A percentile compares a stretch with the other conserved stretches of the same genome.
Evolutionary conservation across 169 alveolate species (phyloP).

Genomic region (Cryptosporidium ryanae): DNA sequence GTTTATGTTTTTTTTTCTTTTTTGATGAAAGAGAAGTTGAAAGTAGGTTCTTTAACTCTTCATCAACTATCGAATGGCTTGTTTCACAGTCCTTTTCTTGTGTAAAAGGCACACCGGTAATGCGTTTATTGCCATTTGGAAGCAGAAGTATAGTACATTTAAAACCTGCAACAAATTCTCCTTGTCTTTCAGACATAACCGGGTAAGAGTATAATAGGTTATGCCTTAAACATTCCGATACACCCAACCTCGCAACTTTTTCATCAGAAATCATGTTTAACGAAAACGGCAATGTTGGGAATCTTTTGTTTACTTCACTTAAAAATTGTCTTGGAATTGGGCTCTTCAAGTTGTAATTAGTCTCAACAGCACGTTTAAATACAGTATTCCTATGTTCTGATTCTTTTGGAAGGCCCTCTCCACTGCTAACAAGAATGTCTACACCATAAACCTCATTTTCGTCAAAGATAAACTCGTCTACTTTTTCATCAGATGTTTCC

Average conservation of each 20-base stretch:
- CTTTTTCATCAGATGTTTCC: conserved; percentile 91
- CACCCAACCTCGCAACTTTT: conserved; percentile 89
- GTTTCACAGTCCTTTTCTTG: conserved; percentile 51
- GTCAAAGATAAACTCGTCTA: conserved; percentile 93
- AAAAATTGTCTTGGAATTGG: conserved; percentile 94
- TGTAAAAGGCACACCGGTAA: conserved; percentile 78
- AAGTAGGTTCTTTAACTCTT: conserved; percentile 36
- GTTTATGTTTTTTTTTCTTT: conserved; percentile 42
- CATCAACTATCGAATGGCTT: conserved; percentile 1
- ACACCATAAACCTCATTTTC: conserved; percentile 93
- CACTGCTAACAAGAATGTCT: conserved; percentile 93
- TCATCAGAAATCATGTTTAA: conserved; percentile 84
- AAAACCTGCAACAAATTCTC: conserved; percentile 94
- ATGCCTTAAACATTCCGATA: conserved; percentile 96
- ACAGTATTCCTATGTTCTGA: conserved; percentile 92
- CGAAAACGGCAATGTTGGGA: conserved; percentile 86
- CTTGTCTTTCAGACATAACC: conserved; percentile 90
- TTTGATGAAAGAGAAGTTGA: conserved; percentile 19
- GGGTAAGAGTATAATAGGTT: conserved; percentile 93
- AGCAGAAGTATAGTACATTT: conserved; percentile 90
- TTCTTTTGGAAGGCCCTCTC: conserved; percentile 93
- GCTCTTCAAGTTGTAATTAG: conserved; percentile 92
- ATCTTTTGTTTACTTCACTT: conserved; percentile 90
- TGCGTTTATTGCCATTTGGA: conserved; percentile 88
- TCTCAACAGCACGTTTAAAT: conserved; percentile 94